Evolutionary conservation across 2,329 filamentous ascomycete species (phyloP), one percentile per base, ranked within the genome.

Genomic region (Torrubiellomyces zombiae): DNA sequence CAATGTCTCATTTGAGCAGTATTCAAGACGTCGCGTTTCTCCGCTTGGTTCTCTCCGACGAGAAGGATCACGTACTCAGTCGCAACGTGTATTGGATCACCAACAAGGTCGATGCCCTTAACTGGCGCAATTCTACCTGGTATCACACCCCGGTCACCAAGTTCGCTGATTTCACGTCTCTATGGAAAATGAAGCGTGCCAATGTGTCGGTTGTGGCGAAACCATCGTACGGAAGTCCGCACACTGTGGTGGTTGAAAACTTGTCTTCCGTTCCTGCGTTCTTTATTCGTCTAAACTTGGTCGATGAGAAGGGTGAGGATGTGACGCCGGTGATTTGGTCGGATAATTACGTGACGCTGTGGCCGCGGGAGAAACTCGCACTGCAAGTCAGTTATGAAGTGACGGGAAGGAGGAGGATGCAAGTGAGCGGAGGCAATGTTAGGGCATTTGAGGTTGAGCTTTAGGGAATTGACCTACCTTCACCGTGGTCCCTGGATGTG

Each of bases 311-410:
- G 0, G 55, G 55, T 0, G 34, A 46, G 0, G 63, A 68, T 25
- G 49, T 70, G 0, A 33, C 56, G 4, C 63, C 67, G 0, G 54
- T 67, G 1, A 48, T 50, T 12, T 75, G 69, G 67, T 60, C 58
- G 1, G 68, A 74, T 32, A 75, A 75, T 31, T 75, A 74, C 31
- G 48, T 75, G 9, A 72, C 67, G 2, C 42, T 75, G 7, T 71
- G 61, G 54, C 66, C 68, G 0, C 43, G 48, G 1, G 69, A 75
- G 47, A 58, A 46, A 26, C 21, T 68, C 9, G 20, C 24, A 18
- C 18, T 45, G 1, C 28, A 28, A 5, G 37, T 40, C 1, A 24
- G 23, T 5, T 38, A 26, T 26, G 24, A 34, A 13, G n/a, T n/a
- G n/a, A 30, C 23, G 2, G 23, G 21, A 2, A 35, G 31, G 4